Base-by-base conservation (phyloP, 768 basidiomycete species). In the Macrolepiota dolichaula region DNA sequence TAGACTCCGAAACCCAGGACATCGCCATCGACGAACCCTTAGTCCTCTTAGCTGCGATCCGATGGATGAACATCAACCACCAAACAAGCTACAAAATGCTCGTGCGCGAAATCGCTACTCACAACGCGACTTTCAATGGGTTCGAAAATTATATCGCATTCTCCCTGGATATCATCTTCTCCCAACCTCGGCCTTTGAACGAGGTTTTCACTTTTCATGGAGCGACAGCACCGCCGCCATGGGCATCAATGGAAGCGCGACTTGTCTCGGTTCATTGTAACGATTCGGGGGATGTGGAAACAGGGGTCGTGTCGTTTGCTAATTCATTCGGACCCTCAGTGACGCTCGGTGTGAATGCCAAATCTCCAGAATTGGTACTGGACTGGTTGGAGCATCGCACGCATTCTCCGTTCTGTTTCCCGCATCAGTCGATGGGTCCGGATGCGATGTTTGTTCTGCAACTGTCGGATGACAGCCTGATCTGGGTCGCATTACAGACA, bases 141-240 rank as follows among this genome's bases (percentile, higher is more conserved):
- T 77, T 79, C 62, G 80, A 81, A 64, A 77, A 78, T 62, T 80
- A 77, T 60, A 59, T 81, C 15, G 77, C 75, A 1, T 77, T 76
- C 62, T 79, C 76, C 53, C 64, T 80, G 24, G 74, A 75, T 62
- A 66, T 77, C 55, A 64, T 76, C n/a, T 79, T 79, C 54, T 71
- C 74, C 3, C 57, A 66, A 49, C 66, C 60, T 17, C 70, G 68
- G 27, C 69, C 66, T 2, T 27, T 76, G 12, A 71, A 70, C 38
- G 75, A 79, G 12, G 67, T 80, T 0, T 80, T 81, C 61, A 59
- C 66, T 6, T 81, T 79, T 51, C 49, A 52, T 59, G 74, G 73
- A 0, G n/a, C n/a, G n/a, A n/a, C n/a, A n/a, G 35, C 64, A 9
- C 17, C 19, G 6, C 56, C 77, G 2, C 11, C 63, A 1, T 81